A percentile compares a stretch with the other conserved stretches of the same genome.
Evolutionary conservation across 768 basidiomycete genomes (phyloP).

Genomic region (Rhizopogon rudus): DNA sequence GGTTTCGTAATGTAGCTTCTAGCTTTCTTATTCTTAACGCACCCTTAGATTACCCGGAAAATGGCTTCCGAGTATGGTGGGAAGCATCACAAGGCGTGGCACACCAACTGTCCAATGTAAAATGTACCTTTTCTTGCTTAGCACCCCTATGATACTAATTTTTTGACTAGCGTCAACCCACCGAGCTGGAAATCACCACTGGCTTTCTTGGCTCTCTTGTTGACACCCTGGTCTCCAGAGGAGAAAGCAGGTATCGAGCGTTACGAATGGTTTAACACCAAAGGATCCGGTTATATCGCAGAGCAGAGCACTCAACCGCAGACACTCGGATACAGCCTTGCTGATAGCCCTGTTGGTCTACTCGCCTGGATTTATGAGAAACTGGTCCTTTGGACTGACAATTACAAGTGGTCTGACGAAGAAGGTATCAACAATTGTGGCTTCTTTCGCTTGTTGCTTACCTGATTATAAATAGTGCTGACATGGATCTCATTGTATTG

Average conservation of each 20-base stretch:
- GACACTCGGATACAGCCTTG: conserved; percentile 47
- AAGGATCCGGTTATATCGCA: conserved; percentile 26
- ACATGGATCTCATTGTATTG: conserved; percentile 47
- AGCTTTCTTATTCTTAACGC: not conserved
- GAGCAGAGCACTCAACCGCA: conserved; percentile 41
- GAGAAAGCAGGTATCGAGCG: conserved; percentile 1
- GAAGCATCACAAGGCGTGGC: conserved; percentile 45
- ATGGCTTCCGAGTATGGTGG: conserved; percentile 32
- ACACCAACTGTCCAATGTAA: conserved; percentile 43
- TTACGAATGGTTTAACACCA: conserved; percentile 9
- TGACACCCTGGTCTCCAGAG: conserved; percentile 20
- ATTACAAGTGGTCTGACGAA: conserved; percentile 53
- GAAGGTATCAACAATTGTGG: conserved; percentile 29
- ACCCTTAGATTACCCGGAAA: conserved; percentile 27
- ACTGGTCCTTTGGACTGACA: conserved; percentile 39
- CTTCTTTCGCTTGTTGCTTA: not conserved
- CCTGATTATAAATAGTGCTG: conserved; percentile 36
- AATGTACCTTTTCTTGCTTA: conserved; percentile 8
- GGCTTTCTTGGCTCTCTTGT: conserved; percentile 18
- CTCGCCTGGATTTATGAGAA: no score
- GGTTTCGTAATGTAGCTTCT: conserved; percentile 1
- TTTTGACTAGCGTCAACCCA: conserved; percentile 13
- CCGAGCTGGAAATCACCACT: conserved; percentile 23
- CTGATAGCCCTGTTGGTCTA: conserved; percentile 42
- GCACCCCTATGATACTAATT: no score